Percentiles rank a stretch among this genome's conserved stretches.
These are phyloP conservation scores for Starmerella vaccinii DNA, from an alignment of 805 yeast genomes.

Conservation along the genomic window DNA sequence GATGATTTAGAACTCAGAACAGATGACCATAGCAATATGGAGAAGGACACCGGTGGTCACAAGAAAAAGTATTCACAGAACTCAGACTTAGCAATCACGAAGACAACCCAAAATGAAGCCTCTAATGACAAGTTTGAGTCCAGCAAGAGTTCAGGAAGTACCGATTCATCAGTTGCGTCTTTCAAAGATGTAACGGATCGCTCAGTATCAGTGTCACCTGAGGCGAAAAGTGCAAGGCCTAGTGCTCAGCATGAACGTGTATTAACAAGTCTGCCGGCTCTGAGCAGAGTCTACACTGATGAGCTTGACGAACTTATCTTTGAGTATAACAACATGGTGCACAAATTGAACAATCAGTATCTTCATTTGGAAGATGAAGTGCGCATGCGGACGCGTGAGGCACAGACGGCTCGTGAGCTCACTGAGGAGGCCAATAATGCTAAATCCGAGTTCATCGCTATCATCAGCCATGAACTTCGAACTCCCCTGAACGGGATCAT, in stretches of 20 bases:
- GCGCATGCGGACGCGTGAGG: conserved; percentile 70
- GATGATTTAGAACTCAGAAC: too few relatives aligned
- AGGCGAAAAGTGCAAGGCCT: not conserved
- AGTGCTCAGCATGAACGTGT: conserved; percentile 11
- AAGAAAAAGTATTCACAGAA: not conserved
- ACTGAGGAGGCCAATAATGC: conserved; percentile 80
- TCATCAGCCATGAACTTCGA: conserved; percentile 84
- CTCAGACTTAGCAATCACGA: not conserved
- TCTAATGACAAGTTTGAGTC: too few relatives aligned
- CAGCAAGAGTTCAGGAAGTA: not conserved
- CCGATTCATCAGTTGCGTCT: not conserved
- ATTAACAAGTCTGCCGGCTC: conserved; percentile 21
- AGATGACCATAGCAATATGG: not conserved
- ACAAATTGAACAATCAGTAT: conserved; percentile 78
- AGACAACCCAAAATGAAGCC: not conserved
- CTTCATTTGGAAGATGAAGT: conserved; percentile 82
- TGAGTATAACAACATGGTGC: conserved; percentile 86
- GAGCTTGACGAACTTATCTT: conserved; percentile 82
- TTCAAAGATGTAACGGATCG: not conserved
- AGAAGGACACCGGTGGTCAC: not conserved
- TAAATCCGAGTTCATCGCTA: conserved; percentile 85
- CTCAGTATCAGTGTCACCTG: not conserved
- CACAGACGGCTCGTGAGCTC: conserved; percentile 43
- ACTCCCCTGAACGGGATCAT: conserved; percentile 93
- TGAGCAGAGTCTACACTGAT: conserved; percentile 36